Conservation (phyloP, 2,329 filamentous ascomycete genomes). For the Alternaria incomplexa region DNA sequence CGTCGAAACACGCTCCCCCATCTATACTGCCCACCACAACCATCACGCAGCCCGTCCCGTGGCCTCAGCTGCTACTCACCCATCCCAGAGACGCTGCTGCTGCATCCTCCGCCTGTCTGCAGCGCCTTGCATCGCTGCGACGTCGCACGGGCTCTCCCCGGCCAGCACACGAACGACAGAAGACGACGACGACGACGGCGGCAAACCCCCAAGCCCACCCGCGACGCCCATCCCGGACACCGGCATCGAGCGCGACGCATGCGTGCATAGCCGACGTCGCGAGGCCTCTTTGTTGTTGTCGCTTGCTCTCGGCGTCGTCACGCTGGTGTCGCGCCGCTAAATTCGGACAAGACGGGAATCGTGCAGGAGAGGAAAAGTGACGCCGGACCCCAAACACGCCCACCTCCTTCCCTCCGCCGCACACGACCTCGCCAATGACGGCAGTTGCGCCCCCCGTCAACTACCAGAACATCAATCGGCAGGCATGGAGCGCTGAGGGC, state of each 20-base stretch:
- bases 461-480: slow-evolving; percentile 65
- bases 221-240: slow-evolving; percentile 11
- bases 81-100: slow-evolving; percentile 21
- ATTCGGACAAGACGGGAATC: slow-evolving; percentile 32
- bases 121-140: slow-evolving; percentile 28
- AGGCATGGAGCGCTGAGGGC: slow-evolving; percentile 68
- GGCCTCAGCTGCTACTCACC: slow-evolving; percentile 18
- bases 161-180: slow-evolving; percentile 48
- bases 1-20: slow-evolving; percentile 27
- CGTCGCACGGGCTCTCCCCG: slow-evolving; percentile 42
- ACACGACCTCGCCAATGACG: slow-evolving; percentile 59
- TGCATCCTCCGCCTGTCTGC: slow-evolving; percentile 17
- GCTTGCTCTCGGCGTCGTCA: slow-evolving; percentile 29
- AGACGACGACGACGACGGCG: slow-evolving; percentile 7
- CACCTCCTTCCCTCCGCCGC: slow-evolving; percentile 21
- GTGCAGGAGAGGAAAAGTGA: slow-evolving; percentile 38
- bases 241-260: slow-evolving; percentile 29
- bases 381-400: slow-evolving; percentile 23
- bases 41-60: slow-evolving; percentile 23
- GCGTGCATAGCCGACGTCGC: slow-evolving; percentile 31
- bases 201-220: slow-evolving; percentile 11
- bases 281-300: slow-evolving; percentile 20
- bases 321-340: slow-evolving; percentile 38
- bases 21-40: slow-evolving; percentile 26
- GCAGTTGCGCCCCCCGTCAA: slow-evolving; percentile 69